Evolutionary conservation across 2,329 filamentous ascomycete species (phyloP).

Genomic region (Penicillium sp.): DNA sequence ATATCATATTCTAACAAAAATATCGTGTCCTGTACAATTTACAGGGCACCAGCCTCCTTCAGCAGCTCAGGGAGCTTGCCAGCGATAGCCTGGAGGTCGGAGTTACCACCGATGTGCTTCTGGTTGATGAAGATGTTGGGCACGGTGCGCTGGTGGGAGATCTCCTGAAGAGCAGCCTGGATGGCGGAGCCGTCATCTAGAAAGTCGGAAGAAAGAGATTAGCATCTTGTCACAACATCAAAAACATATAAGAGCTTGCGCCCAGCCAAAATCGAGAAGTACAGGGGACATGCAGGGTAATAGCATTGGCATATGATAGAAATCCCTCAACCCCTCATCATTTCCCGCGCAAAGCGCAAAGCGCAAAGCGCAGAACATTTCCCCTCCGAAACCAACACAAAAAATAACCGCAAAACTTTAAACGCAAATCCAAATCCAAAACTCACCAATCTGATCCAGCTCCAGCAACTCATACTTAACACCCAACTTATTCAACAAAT

Average conservation of each 20-base stretch:
- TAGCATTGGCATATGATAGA: neutral
- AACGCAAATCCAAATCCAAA: neutral
- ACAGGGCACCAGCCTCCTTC: conserved; percentile 68
- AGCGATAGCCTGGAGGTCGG: conserved; percentile 75
- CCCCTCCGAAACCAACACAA: neutral
- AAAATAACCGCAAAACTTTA: neutral
- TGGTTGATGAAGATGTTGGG: conserved; percentile 93
- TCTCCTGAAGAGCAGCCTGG: conserved; percentile 79
- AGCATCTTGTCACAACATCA: conserved; percentile 9
- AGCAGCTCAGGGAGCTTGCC: conserved; percentile 68
- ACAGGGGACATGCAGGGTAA: neutral
- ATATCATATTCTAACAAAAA: neutral
- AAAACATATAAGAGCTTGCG: neutral
- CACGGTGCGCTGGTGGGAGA: conserved; percentile 85
- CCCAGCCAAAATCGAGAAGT: neutral
- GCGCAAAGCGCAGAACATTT: neutral
- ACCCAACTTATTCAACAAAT: conserved; percentile 69
- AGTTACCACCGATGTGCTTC: conserved; percentile 96
- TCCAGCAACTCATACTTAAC: conserved; percentile 79
- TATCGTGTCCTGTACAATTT: conserved; percentile 18
- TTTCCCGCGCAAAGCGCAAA: conserved; percentile 8
- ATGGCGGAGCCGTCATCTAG: conserved; percentile 81
- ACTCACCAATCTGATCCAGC: conserved; percentile 82
- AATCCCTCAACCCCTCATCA: neutral
- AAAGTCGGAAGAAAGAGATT: neutral